Percentiles rank a stretch among this genome's conserved stretches.
phyloP scores from a whole-genome alignment of 306 rosid species.

The Cucumis hystrix region DNA sequence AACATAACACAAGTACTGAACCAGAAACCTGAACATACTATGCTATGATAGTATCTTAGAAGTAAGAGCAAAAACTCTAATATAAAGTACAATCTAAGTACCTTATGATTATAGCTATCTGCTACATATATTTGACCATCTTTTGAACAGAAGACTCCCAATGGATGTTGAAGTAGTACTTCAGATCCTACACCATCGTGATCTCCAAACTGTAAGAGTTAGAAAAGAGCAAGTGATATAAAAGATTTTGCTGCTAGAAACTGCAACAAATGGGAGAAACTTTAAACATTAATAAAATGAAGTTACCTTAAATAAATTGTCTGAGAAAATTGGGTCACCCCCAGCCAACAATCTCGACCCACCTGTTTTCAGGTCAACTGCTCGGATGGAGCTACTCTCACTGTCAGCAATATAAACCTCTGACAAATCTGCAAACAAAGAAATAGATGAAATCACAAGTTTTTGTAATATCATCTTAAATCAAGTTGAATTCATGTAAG shows the following conservation, averaged over 20 bases:
- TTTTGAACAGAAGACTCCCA: constrained; percentile 56
- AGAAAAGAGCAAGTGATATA: constrained; percentile 5
- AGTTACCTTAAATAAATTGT: constrained; percentile 75
- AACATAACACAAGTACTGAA: not conserved
- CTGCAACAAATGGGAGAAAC: constrained; percentile 1
- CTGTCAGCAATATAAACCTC: constrained; percentile 83
- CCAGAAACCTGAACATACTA: constrained; percentile 1
- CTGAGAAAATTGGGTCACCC: constrained; percentile 72
- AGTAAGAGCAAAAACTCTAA: not conserved
- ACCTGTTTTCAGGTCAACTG: constrained; percentile 62
- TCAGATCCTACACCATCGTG: constrained; percentile 85
- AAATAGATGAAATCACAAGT: constrained; percentile 8
- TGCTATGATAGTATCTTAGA: not conserved
- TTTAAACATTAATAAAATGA: not conserved
- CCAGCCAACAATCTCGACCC: constrained; percentile 84
- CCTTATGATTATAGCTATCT: constrained; percentile 97
- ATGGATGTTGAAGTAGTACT: constrained; percentile 91
- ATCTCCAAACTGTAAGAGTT: constrained; percentile 74
- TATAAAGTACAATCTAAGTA: constrained; percentile 13
- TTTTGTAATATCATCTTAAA: not conserved
- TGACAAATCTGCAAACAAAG: constrained; percentile 29
- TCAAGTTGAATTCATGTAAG: not conserved
- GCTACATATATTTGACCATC: constrained; percentile 57
- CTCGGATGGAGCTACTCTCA: constrained; percentile 96
- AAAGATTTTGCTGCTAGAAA: not conserved